phyloP scores from a whole-genome alignment of 2,329 filamentous ascomycete genomes.

The Seiridium cupressi region DNA sequence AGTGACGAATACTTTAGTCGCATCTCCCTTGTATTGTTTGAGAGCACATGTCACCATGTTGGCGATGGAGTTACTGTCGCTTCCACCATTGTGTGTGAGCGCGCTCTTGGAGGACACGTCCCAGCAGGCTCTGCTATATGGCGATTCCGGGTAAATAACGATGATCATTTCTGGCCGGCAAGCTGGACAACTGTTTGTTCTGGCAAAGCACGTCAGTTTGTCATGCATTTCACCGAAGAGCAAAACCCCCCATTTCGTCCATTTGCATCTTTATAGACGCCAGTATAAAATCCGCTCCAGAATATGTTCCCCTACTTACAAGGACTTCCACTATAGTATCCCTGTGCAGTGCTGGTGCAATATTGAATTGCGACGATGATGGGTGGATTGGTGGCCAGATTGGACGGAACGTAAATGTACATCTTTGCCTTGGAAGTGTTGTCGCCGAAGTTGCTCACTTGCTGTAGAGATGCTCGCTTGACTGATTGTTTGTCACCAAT shows the following conservation, averaged over 20 bases:
- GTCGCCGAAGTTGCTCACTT: slow-evolving; percentile 38
- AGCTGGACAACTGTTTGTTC: neutral
- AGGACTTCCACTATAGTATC: neutral
- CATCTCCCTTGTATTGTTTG: slow-evolving; percentile 26
- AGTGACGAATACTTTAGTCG: slow-evolving; percentile 30
- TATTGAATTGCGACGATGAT: slow-evolving; percentile 16
- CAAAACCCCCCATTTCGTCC: too few species aligned
- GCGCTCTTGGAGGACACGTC: slow-evolving; percentile 50
- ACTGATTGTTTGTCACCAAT: neutral
- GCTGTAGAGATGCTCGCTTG: slow-evolving; percentile 8
- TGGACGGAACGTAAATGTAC: slow-evolving; percentile 44
- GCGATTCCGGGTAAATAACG: slow-evolving; percentile 51
- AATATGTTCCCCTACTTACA: neutral
- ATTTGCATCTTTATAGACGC: too few species aligned
- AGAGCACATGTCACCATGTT: slow-evolving; percentile 34
- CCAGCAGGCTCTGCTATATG: slow-evolving; percentile 52
- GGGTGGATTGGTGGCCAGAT: slow-evolving; percentile 24
- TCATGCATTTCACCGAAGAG: too few species aligned
- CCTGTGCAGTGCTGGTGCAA: neutral
- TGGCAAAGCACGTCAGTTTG: too few species aligned
- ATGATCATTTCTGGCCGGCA: slow-evolving; percentile 32
- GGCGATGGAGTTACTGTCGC: slow-evolving; percentile 34
- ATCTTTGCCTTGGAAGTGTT: slow-evolving; percentile 40
- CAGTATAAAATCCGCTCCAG: too few species aligned
- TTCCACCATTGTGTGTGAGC: slow-evolving; percentile 29